Base-by-base conservation (phyloP, 1,284 basidiomycete species). In the Trichosporon faecale region DNA sequence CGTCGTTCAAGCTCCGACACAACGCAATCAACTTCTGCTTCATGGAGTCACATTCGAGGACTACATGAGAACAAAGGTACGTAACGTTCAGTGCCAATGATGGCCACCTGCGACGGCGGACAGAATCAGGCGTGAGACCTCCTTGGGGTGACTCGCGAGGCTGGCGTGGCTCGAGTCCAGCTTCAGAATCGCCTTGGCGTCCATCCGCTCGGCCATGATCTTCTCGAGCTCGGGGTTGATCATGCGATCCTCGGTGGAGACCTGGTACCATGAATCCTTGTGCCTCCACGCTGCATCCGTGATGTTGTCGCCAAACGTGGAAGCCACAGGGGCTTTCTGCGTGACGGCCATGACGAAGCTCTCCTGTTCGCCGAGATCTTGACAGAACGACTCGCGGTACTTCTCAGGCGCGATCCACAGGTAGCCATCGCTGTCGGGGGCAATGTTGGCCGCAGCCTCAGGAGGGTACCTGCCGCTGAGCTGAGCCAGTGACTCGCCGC, bases 231-330 rank as follows among this genome's bases (percentile, higher is more conserved):
- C 9, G 33, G 63, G 63, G 23, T 40, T 27, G 63, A 64, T 44
- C 35, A 64, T 40, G 18, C 35, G 33, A 31, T 64, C 63, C 35
- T 40, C 21, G 21, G 35, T 40, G 7, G 63, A 64, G 37, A 64
- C 14, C 63, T 64, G 63, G 35, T 64, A 64, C 63, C 63, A 64
- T 2, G 35, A 25, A 21, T 31, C 35, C 63, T 64, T 64, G 33
- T 21, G n/a, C 35, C 27, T 40, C 63, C 63, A 64, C 12, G 63
- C 63, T 2, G 63, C 35, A 12, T 40, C 40, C 2, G 37, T 14
- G 23, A 64, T 37, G 33, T 21, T 23, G 37, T 44, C n/a, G 21
- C 21, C 37, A 25, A 64, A 21, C 7, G 21, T 40, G 9, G 63
- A 40, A 14, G 23, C 63, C 12, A 35, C 35, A 11, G 63, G 63